Percentiles rank a stretch among this genome's conserved stretches.
Conservation (phyloP, 2,329 filamentous ascomycete genomes). For the Scedosporium apiospermum region DNA sequence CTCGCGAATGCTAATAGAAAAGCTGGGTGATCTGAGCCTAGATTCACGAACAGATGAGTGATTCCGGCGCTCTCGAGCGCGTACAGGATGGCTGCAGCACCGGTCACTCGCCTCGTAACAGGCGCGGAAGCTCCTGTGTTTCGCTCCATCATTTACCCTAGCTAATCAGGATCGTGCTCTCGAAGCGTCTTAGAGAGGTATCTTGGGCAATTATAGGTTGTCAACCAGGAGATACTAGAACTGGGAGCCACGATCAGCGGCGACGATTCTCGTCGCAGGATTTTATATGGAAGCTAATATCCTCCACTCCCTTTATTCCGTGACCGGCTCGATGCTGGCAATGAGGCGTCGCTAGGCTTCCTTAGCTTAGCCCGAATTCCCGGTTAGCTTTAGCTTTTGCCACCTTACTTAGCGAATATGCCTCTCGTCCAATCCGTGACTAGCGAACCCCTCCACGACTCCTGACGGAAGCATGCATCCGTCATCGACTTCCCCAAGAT, state of each 20-base stretch:
- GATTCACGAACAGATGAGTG: constrained; percentile 40
- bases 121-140: not conserved
- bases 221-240: no score
- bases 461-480: constrained; percentile 1
- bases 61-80: constrained; percentile 50
- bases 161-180: no score
- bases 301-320: not conserved
- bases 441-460: not conserved
- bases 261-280: no score
- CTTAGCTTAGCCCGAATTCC: not conserved
- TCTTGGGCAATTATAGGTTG: no score
- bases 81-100: constrained; percentile 43
- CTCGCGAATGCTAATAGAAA: constrained; percentile 19
- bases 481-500: not conserved
- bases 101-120: not conserved
- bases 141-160: not conserved
- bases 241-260: no score
- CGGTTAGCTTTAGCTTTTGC: not conserved
- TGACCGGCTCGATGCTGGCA: not conserved
- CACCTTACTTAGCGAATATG: not conserved
- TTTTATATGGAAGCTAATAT: no score
- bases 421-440: not conserved
- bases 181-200: no score
- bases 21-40: constrained; percentile 37
- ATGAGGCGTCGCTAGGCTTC: not conserved